A percentile compares a stretch with the other conserved stretches of the same genome.
phyloP scores from a whole-genome alignment of 257 asterid genomes.

The Nyctanthes arbortristis region DNA sequence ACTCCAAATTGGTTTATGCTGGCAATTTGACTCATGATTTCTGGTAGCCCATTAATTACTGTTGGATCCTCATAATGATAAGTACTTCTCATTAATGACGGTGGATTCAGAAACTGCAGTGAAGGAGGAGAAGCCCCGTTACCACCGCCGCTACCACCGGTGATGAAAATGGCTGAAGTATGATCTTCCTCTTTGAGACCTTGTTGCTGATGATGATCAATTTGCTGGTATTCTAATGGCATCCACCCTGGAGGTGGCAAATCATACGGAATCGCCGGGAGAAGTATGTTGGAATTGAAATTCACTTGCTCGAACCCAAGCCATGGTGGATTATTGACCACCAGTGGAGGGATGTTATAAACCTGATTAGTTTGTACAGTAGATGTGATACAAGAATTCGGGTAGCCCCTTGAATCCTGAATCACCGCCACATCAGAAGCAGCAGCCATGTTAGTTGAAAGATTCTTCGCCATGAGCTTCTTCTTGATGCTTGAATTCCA shows the following conservation, averaged over 20 bases:
- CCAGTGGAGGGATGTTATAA: not conserved
- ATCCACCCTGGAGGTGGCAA: not conserved
- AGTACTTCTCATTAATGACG: not conserved
- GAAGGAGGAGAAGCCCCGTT: constrained; percentile 6
- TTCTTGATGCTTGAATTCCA: constrained; percentile 62
- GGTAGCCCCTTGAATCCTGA: not conserved
- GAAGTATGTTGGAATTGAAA: not conserved
- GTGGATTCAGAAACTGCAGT: not conserved
- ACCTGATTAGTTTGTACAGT: not conserved
- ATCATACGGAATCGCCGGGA: constrained; percentile 26
- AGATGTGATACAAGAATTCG: constrained; percentile 22
- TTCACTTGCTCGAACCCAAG: constrained; percentile 12
- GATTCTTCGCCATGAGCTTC: constrained; percentile 31
- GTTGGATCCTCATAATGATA: constrained; percentile 11
- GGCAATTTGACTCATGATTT: constrained; percentile 11
- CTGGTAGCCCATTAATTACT: constrained; percentile 1
- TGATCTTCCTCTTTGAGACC: constrained; percentile 9
- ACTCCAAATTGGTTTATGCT: not conserved
- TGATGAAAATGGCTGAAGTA: not conserved
- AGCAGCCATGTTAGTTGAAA: too few relatives aligned
- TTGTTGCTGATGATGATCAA: constrained; percentile 4
- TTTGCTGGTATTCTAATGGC: constrained; percentile 12
- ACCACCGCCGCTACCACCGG: not conserved
- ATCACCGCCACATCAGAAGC: constrained; percentile 18
- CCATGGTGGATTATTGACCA: not conserved